Percentiles rank a stretch among this genome's conserved stretches.
Evolutionary conservation across 768 basidiomycete species (phyloP).

Genomic region (Tricholoma sp.): DNA sequence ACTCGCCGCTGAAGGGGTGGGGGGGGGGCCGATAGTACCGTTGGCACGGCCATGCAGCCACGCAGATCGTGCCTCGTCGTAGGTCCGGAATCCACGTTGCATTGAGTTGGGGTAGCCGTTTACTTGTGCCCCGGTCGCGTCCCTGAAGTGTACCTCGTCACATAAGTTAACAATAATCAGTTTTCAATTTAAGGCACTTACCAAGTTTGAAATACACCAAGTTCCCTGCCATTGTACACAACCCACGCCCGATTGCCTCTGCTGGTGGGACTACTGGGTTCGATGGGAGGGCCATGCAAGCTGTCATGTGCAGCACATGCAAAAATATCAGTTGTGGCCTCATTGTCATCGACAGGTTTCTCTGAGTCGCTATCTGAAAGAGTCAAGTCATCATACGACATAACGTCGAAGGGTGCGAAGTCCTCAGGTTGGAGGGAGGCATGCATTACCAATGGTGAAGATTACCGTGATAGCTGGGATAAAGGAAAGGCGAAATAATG

Average conservation of each 20-base stretch:
- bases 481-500: too few species aligned
- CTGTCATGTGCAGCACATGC: not conserved
- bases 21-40: not conserved
- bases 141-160: not conserved
- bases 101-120: not conserved
- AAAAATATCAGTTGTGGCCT: too few species aligned
- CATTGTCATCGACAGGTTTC: too few species aligned
- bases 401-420: not conserved
- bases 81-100: not conserved
- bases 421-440: not conserved
- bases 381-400: too few species aligned
- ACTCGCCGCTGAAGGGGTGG: not conserved
- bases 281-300: not conserved
- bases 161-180: not conserved
- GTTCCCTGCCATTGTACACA: not conserved
- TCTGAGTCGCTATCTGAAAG: too few species aligned
- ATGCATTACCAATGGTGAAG: too few species aligned
- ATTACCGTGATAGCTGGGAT: too few species aligned
- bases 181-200: slow-evolving; percentile 1
- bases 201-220: not conserved
- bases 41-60: not conserved
- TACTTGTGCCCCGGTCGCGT: not conserved
- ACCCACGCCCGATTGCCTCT: not conserved
- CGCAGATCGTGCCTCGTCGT: not conserved
- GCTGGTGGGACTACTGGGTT: not conserved